phyloP scores from a whole-genome alignment of 2,329 filamentous ascomycete genomes.

The Stagonosporopsis cucurbitacearum region DNA sequence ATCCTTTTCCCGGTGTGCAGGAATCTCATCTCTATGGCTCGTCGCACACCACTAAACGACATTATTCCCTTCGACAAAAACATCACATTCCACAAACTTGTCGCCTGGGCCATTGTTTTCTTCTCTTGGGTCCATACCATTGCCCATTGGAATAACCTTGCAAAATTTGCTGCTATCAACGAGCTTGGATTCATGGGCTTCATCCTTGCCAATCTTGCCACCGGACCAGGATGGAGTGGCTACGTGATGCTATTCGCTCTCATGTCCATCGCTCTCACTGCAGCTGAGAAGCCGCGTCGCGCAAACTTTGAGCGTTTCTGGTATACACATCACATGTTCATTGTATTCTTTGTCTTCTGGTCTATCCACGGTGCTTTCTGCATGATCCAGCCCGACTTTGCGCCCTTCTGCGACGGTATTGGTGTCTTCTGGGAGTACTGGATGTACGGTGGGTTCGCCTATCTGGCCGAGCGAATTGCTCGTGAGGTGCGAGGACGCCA shows the following conservation, averaged over 20 bases:
- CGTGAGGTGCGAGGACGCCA: conserved; percentile 80
- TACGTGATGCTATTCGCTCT: conserved; percentile 82
- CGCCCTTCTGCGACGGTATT: conserved; percentile 76
- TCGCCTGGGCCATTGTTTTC: conserved; percentile 87
- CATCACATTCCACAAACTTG: conserved; percentile 85
- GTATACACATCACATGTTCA: conserved; percentile 88
- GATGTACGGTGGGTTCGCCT: conserved; percentile 83
- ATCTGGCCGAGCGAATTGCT: conserved; percentile 78
- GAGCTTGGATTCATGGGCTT: conserved; percentile 80
- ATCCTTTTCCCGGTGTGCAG: conserved; percentile 83
- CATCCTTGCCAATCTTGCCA: conserved; percentile 76
- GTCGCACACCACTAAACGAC: conserved; percentile 82
- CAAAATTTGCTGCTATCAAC: conserved; percentile 75
- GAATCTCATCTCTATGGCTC: conserved; percentile 79
- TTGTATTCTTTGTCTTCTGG: conserved; percentile 90
- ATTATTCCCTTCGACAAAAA: conserved; percentile 91
- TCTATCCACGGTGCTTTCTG: conserved; percentile 88
- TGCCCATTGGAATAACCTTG: conserved; percentile 87
- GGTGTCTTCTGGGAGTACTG: conserved; percentile 91
- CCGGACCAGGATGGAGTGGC: conserved; percentile 83
- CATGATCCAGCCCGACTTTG: conserved; percentile 86
- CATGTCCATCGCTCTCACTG: conserved; percentile 79
- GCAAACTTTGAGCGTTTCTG: conserved; percentile 90
- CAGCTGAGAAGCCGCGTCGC: conserved; percentile 76
- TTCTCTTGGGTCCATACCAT: conserved; percentile 87